Evolutionary conservation across 2,329 filamentous ascomycete genomes (phyloP).

Genomic region (Myriangium duriaei): DNA sequence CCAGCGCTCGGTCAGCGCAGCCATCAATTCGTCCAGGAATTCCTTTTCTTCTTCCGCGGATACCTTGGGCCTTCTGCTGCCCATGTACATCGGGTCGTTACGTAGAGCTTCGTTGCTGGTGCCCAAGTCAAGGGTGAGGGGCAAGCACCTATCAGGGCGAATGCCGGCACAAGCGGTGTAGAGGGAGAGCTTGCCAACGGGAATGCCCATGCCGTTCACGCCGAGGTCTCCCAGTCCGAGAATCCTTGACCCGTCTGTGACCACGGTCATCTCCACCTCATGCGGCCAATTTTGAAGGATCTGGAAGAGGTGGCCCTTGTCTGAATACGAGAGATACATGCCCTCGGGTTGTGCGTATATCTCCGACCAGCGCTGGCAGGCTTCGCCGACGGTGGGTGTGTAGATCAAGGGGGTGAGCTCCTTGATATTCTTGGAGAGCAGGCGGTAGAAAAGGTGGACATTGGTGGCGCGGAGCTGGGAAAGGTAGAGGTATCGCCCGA

Average conservation of each 20-base stretch:
- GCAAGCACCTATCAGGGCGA: conserved; percentile 57
- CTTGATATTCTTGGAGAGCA: conserved; percentile 62
- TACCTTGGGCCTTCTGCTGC: conserved; percentile 72
- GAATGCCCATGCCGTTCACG: conserved; percentile 95
- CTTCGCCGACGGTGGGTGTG: conserved; percentile 85
- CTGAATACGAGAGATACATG: conserved; percentile 90
- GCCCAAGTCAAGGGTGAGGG: conserved; percentile 50
- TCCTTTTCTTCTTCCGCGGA: conserved; percentile 67
- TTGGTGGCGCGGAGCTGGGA: conserved; percentile 64
- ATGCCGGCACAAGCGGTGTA: conserved; percentile 96
- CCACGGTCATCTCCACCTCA: conserved; percentile 87
- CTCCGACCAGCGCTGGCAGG: conserved; percentile 90
- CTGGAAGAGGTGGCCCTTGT: conserved; percentile 76
- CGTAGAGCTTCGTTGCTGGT: conserved; percentile 50
- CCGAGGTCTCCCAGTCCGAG: conserved; percentile 89
- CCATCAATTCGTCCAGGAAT: conserved; percentile 97
- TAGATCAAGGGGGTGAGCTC: conserved; percentile 77
- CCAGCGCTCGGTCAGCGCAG: conserved; percentile 67
- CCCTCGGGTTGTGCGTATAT: conserved; percentile 91
- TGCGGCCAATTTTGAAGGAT: conserved; percentile 93
- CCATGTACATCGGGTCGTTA: conserved; percentile 83
- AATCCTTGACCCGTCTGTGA: conserved; percentile 90
- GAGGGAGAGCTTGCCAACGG: conserved; percentile 87
- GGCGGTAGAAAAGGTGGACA: conserved; percentile 69
- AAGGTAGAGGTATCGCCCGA: conserved; percentile 78